Evolutionary conservation across 768 basidiomycete species (phyloP).

Genomic region (Mycena crocata): DNA sequence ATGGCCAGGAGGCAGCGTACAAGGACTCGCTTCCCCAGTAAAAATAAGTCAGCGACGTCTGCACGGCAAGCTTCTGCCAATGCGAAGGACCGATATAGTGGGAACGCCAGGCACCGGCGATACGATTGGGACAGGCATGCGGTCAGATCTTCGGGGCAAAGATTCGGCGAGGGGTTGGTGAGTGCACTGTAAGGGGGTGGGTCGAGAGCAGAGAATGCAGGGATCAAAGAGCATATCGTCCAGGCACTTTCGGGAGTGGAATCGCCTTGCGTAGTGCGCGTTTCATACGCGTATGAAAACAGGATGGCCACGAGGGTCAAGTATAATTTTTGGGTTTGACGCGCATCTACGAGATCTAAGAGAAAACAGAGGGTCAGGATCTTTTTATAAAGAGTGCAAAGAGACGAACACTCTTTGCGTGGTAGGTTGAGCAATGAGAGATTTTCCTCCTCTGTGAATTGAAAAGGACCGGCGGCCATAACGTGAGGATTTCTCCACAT

Average conservation of each 20-base stretch:
- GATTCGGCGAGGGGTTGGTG: constrained; percentile 39
- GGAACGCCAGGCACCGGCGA: constrained; percentile 80
- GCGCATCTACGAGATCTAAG: constrained; percentile 69
- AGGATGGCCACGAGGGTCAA: constrained; percentile 77
- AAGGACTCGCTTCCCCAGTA: constrained; percentile 70
- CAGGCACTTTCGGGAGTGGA: constrained; percentile 91
- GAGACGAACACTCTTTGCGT: constrained; percentile 62
- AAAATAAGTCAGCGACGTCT: constrained; percentile 71
- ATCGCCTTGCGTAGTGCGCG: constrained; percentile 80
- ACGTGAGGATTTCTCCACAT: constrained; percentile 72
- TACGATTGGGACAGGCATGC: constrained; percentile 72
- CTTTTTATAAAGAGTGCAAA: background rate
- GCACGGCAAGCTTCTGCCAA: constrained; percentile 75
- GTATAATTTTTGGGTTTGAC: constrained; percentile 72
- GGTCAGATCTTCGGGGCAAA: constrained; percentile 59
- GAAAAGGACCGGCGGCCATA: constrained; percentile 46
- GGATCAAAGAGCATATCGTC: constrained; percentile 80
- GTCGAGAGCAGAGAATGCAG: constrained; percentile 87
- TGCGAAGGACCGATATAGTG: constrained; percentile 82
- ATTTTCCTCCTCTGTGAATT: constrained; percentile 82
- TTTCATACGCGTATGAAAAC: constrained; percentile 86
- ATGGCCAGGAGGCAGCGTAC: constrained; percentile 76
- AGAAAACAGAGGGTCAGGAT: background rate
- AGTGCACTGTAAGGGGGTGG: constrained; percentile 62
- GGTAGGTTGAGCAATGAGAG: constrained; percentile 69